These are phyloP conservation scores for Lolium multiflorum DNA, from an alignment of 176 grass and related monocot species.

Conservation along the genomic window DNA sequence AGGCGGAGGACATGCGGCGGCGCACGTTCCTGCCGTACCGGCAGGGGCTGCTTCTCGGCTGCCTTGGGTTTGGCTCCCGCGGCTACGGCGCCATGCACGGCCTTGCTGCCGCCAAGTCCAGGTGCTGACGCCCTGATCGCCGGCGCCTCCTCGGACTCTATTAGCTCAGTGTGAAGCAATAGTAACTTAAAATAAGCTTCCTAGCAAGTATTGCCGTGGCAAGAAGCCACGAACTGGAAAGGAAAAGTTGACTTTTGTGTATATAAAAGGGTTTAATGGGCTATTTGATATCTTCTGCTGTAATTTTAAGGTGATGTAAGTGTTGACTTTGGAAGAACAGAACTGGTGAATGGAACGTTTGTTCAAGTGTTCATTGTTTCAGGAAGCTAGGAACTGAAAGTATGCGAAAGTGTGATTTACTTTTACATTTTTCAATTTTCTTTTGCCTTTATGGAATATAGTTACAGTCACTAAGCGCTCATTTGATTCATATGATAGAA, in stretches of 20 bases:
- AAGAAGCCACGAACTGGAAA: slow-evolving; percentile 20
- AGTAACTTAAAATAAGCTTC: slow-evolving; percentile 2
- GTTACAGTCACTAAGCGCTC: no score
- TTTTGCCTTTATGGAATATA: no score
- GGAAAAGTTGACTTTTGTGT: slow-evolving; percentile 31
- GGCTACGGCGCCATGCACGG: slow-evolving; percentile 68
- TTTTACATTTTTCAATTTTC: neutral
- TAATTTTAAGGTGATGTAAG: slow-evolving; percentile 22
- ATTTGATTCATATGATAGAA: no score
- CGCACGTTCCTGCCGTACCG: slow-evolving; percentile 87
- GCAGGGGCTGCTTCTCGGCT: slow-evolving; percentile 67
- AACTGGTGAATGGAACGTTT: neutral
- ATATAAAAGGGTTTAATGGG: slow-evolving; percentile 11
- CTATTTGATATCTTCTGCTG: slow-evolving; percentile 29
- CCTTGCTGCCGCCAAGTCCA: slow-evolving; percentile 53
- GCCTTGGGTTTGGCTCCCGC: slow-evolving; percentile 63
- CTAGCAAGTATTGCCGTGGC: slow-evolving; percentile 10
- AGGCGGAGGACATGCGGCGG: slow-evolving; percentile 83
- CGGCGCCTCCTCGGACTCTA: neutral
- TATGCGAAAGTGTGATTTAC: no score
- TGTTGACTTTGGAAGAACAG: neutral
- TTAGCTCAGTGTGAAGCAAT: slow-evolving; percentile 33
- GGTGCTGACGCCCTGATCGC: slow-evolving; percentile 33
- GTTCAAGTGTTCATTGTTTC: neutral
- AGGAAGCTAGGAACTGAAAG: neutral